Percentiles rank a stretch among this genome's conserved stretches.
These are phyloP conservation scores for Suillus sp. DNA, from an alignment of 768 basidiomycete genomes.

Conservation along the genomic window DNA sequence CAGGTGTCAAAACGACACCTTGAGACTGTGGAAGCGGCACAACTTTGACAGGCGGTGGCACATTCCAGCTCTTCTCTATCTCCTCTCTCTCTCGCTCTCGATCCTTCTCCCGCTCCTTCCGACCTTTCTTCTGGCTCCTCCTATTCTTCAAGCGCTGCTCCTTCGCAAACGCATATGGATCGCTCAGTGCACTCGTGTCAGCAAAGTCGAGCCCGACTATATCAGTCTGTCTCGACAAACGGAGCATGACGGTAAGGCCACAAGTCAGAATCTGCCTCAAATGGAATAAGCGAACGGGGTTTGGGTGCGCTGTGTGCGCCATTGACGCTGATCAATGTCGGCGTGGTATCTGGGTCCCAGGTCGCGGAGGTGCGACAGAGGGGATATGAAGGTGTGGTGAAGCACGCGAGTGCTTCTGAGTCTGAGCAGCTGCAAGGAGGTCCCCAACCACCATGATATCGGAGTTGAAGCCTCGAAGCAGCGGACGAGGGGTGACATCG, in stretches of 20 bases:
- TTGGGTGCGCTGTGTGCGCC: constrained; percentile 19
- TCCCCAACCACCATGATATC: constrained; percentile 34
- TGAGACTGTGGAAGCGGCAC: constrained; percentile 24
- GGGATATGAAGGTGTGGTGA: constrained; percentile 13
- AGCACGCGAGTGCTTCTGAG: constrained; percentile 9
- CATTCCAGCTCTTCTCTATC: constrained; percentile 66
- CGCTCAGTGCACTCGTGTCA: constrained; percentile 72
- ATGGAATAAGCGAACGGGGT: constrained; percentile 55
- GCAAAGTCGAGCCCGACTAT: constrained; percentile 77
- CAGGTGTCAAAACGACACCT: constrained; percentile 1
- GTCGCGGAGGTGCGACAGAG: constrained; percentile 40
- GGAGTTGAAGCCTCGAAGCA: constrained; percentile 37
- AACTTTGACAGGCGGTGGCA: constrained; percentile 36
- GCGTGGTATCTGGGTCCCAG: constrained; percentile 57
- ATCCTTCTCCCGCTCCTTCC: constrained; percentile 37
- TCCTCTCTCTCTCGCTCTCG: constrained; percentile 44
- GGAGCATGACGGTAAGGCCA: constrained; percentile 68
- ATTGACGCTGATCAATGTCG: constrained; percentile 23
- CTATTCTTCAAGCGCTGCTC: constrained; percentile 30
- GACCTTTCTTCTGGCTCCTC: constrained; percentile 25
- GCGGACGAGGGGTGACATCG: constrained; percentile 69
- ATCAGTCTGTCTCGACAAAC: constrained; percentile 46
- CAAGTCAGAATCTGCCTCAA: constrained; percentile 63
- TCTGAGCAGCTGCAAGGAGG: constrained; percentile 27
- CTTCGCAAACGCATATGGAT: constrained; percentile 57